These are phyloP conservation scores for Fistulinella cinereoalba DNA, from an alignment of 1,284 basidiomycete genomes.

Conservation along the genomic window DNA sequence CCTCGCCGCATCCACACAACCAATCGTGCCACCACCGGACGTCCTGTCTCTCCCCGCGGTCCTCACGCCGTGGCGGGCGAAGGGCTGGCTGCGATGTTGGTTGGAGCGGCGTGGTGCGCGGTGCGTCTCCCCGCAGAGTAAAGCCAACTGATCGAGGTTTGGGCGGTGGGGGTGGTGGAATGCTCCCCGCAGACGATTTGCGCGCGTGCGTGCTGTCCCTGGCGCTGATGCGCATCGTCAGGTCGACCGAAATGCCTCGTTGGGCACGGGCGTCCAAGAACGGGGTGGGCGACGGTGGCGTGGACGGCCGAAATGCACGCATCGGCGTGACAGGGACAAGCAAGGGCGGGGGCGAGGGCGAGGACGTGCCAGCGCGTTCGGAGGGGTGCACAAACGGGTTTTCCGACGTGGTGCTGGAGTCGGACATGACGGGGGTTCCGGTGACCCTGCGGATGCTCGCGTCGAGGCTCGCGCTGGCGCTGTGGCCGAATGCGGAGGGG, in stretches of 20 bases:
- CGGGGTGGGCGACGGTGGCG: conserved; percentile 38
- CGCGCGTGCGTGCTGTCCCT: conserved; percentile 2
- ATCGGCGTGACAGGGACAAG: conserved; percentile 4
- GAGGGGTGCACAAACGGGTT: conserved; percentile 56
- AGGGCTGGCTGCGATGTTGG: conserved; percentile 39
- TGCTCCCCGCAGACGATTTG: conserved; percentile 19
- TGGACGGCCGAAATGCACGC: conserved; percentile 12
- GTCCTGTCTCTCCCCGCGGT: conserved; percentile 27
- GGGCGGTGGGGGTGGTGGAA: conserved; percentile 34
- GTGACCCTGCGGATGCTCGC: neutral
- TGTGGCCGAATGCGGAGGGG: conserved; percentile 28
- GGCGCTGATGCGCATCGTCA: conserved; percentile 26
- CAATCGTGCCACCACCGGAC: conserved; percentile 79
- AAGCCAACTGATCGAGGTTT: conserved; percentile 53
- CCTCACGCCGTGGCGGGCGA: conserved; percentile 16
- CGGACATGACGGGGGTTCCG: fast-evolving
- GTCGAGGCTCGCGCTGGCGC: conserved; percentile 15
- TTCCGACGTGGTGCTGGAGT: conserved; percentile 13
- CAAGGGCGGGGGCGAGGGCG: conserved; percentile 5
- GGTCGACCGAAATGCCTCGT: conserved; percentile 11
- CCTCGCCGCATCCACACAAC: conserved; percentile 74
- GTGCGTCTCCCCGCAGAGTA: conserved; percentile 40
- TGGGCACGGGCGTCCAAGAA: conserved; percentile 42
- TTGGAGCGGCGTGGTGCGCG: conserved; percentile 35
- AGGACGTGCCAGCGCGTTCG: conserved; percentile 19